Percentiles rank a stretch among this genome's conserved stretches.
Evolutionary conservation across 2,329 filamentous ascomycete species (phyloP).

Genomic region (Lithohypha guttulata): DNA sequence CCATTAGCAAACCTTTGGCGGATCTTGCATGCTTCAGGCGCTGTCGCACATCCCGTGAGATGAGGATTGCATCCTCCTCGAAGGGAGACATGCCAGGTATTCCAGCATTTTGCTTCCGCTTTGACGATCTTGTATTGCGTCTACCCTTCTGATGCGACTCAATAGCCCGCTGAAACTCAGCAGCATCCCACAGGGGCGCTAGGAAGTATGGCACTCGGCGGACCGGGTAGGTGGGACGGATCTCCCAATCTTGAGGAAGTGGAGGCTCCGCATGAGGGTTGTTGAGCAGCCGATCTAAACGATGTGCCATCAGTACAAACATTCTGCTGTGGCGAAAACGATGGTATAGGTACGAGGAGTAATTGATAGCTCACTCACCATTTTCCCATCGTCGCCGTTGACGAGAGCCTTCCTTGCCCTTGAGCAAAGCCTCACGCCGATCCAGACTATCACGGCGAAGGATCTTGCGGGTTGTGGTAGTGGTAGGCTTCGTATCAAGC

Average conservation of each 20-base stretch:
- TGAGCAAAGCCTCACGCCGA: slow-evolving; percentile 63
- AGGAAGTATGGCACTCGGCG: slow-evolving; percentile 74
- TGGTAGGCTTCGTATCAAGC: slow-evolving; percentile 48
- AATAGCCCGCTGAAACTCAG: slow-evolving; percentile 36
- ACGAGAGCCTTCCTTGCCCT: slow-evolving; percentile 82
- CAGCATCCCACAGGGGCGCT: slow-evolving; percentile 67
- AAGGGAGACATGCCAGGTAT: slow-evolving; percentile 25
- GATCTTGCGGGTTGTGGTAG: slow-evolving; percentile 31
- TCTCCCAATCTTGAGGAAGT: slow-evolving; percentile 68
- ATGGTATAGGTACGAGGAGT: slow-evolving; percentile 6
- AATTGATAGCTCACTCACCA: slow-evolving; percentile 42
- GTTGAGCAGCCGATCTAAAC: slow-evolving; percentile 66
- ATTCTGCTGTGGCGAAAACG: background rate
- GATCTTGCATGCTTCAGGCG: slow-evolving; percentile 70
- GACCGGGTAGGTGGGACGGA: slow-evolving; percentile 69
- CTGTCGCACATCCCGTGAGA: slow-evolving; percentile 70
- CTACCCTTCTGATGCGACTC: slow-evolving; percentile 29
- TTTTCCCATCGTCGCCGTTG: slow-evolving; percentile 91
- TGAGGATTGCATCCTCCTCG: slow-evolving; percentile 29
- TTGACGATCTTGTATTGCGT: slow-evolving; percentile 29
- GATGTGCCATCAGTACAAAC: slow-evolving; percentile 1
- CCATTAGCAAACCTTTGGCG: slow-evolving; percentile 68
- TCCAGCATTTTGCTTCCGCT: slow-evolving; percentile 29
- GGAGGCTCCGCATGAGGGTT: slow-evolving; percentile 83
- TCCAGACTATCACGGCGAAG: slow-evolving; percentile 52